Conservation (phyloP, 1,139 yeast species). For the Scheffersomyces illinoinensis region DNA sequence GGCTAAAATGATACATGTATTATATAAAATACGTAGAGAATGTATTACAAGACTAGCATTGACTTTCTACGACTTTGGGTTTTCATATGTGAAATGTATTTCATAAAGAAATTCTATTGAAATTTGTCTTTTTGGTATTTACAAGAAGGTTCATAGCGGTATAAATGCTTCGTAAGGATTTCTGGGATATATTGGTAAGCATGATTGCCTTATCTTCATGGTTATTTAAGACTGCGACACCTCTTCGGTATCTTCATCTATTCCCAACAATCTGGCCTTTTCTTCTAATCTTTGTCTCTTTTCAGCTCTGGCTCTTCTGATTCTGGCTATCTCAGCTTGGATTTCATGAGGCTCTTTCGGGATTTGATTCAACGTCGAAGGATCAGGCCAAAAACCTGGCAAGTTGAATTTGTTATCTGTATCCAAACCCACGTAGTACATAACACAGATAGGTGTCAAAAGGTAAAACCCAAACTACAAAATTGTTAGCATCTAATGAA, state of each 20-base stretch:
- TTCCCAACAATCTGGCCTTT: slow-evolving; percentile 67
- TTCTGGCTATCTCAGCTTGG: slow-evolving; percentile 86
- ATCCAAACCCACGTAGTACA: slow-evolving; percentile 90
- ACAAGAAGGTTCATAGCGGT: neutral
- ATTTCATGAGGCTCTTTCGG: slow-evolving; percentile 94
- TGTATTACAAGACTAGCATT: neutral
- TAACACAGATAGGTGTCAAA: slow-evolving; percentile 80
- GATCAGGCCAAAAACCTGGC: slow-evolving; percentile 98
- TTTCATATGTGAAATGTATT: neutral
- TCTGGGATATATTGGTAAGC: neutral
- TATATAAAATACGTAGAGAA: neutral
- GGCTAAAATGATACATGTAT: neutral
- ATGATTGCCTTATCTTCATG: neutral
- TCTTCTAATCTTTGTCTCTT: slow-evolving; percentile 75
- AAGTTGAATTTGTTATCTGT: slow-evolving; percentile 86
- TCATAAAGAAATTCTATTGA: slow-evolving; percentile 14
- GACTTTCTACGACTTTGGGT: neutral
- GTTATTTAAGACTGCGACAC: neutral
- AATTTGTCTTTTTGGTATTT: neutral
- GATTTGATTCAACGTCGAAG: slow-evolving; percentile 82
- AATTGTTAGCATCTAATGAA: slow-evolving; percentile 19
- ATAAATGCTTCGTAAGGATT: neutral
- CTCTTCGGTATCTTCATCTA: slow-evolving; percentile 39
- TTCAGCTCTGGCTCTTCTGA: slow-evolving; percentile 71
- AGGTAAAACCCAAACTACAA: slow-evolving; percentile 78